These are phyloP conservation scores for Claviceps fusiformis DNA, from an alignment of 2,329 filamentous ascomycete species.

Conservation along the genomic window DNA sequence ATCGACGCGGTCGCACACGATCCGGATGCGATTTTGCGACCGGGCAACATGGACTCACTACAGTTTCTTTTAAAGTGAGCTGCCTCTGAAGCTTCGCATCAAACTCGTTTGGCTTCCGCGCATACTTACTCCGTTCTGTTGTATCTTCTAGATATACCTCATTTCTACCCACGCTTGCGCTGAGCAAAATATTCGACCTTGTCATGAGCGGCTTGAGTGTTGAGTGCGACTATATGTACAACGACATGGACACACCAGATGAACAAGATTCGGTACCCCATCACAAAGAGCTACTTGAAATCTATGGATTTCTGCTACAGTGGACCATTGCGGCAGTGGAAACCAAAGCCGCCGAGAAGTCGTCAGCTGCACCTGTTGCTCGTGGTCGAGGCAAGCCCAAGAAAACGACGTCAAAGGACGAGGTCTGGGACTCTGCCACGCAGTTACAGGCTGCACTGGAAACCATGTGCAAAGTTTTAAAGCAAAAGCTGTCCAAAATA, in stretches of 20 bases:
- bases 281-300: slow-evolving; percentile 84
- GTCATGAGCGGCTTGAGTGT: slow-evolving; percentile 74
- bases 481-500: slow-evolving; percentile 80
- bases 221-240: slow-evolving; percentile 72
- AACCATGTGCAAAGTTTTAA: slow-evolving; percentile 90
- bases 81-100: neutral
- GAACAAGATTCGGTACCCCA: slow-evolving; percentile 77
- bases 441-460: slow-evolving; percentile 85
- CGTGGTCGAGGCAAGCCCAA: slow-evolving; percentile 64
- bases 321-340: slow-evolving; percentile 95
- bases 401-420: slow-evolving; percentile 67
- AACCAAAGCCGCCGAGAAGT: slow-evolving; percentile 83
- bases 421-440: slow-evolving; percentile 72
- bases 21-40: slow-evolving; percentile 72
- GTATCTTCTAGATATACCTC: slow-evolving; percentile 59
- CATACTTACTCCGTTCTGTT: slow-evolving; percentile 22
- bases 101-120: neutral
- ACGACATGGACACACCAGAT: slow-evolving; percentile 72
- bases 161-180: slow-evolving; percentile 62
- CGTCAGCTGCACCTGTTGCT: slow-evolving; percentile 51
- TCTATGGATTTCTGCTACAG: slow-evolving; percentile 86
- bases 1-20: slow-evolving; percentile 85
- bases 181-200: slow-evolving; percentile 88
- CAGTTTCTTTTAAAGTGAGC: slow-evolving; percentile 94
- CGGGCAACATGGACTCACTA: slow-evolving; percentile 75